These are phyloP conservation scores for Coniella lustricola DNA, from an alignment of 2,329 filamentous ascomycete genomes.

Conservation along the genomic window DNA sequence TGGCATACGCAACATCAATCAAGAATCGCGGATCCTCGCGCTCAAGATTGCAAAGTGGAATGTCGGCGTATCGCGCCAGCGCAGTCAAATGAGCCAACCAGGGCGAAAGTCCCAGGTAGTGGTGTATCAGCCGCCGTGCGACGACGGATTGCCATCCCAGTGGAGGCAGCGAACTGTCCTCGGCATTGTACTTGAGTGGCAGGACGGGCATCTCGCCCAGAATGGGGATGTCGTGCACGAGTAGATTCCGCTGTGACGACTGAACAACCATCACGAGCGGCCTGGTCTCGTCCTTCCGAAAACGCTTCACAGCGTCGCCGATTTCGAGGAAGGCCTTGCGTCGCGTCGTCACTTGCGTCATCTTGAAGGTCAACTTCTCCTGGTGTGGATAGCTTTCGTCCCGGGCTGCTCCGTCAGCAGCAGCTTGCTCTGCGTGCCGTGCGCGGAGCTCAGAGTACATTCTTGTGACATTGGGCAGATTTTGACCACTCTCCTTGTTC, in stretches of 20 bases:
- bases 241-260: constrained; percentile 72
- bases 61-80: constrained; percentile 83
- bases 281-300: constrained; percentile 74
- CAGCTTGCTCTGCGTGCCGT: constrained; percentile 56
- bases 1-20: constrained; percentile 92
- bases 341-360: constrained; percentile 79
- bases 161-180: constrained; percentile 81
- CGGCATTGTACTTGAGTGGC: constrained; percentile 70
- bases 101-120: constrained; percentile 86
- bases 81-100: constrained; percentile 88
- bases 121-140: constrained; percentile 75
- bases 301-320: constrained; percentile 80
- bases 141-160: constrained; percentile 91
- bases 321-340: constrained; percentile 86
- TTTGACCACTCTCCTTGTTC: constrained; percentile 67
- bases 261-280: constrained; percentile 84
- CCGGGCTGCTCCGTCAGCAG: constrained; percentile 56
- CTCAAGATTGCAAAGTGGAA: constrained; percentile 92
- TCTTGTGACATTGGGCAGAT: constrained; percentile 82
- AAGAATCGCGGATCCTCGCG: constrained; percentile 89
- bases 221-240: constrained; percentile 78
- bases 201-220: constrained; percentile 80
- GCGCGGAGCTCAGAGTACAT: constrained; percentile 74
- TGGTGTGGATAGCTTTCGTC: constrained; percentile 83
- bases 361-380: constrained; percentile 77